Evolutionary conservation across 345 rosid genomes (phyloP).

Genomic region (Syzygium jambos): DNA sequence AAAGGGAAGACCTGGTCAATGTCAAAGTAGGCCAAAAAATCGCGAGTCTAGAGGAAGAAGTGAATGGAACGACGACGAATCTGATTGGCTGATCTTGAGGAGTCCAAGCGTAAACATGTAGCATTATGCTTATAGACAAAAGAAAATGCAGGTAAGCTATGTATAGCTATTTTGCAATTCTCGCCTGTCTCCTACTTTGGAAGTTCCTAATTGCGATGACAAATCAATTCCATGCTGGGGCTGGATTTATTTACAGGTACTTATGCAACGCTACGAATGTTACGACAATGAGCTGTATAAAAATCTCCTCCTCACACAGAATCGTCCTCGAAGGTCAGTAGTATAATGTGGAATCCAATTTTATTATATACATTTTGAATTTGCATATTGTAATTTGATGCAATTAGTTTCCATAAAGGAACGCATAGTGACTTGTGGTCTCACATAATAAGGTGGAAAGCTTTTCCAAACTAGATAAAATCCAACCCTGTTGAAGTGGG

Average conservation of each 20-base stretch:
- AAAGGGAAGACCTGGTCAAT: not conserved
- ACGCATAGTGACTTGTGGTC: not conserved
- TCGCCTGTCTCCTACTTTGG: fast-evolving
- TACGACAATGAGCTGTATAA: not conserved
- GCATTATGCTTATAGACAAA: not conserved
- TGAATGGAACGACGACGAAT: not conserved
- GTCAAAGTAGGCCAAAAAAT: not conserved
- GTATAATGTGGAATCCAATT: not conserved
- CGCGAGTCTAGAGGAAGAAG: not conserved
- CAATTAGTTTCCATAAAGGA: no score
- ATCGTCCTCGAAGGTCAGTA: not conserved
- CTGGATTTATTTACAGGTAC: not conserved
- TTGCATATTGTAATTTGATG: no score
- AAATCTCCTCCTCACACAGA: not conserved
- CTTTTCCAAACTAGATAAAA: not conserved
- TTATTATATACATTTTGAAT: not conserved
- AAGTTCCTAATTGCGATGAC: not conserved
- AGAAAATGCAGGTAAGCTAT: not conserved
- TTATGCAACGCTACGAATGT: not conserved
- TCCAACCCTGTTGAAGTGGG: not conserved
- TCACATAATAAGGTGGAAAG: not conserved
- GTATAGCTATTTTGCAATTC: not conserved
- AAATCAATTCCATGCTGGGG: not conserved
- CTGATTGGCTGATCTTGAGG: not conserved
- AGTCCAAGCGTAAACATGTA: not conserved